These are phyloP conservation scores for Xylaria scruposa DNA, from an alignment of 495 filamentous ascomycete genomes.

Conservation along the genomic window DNA sequence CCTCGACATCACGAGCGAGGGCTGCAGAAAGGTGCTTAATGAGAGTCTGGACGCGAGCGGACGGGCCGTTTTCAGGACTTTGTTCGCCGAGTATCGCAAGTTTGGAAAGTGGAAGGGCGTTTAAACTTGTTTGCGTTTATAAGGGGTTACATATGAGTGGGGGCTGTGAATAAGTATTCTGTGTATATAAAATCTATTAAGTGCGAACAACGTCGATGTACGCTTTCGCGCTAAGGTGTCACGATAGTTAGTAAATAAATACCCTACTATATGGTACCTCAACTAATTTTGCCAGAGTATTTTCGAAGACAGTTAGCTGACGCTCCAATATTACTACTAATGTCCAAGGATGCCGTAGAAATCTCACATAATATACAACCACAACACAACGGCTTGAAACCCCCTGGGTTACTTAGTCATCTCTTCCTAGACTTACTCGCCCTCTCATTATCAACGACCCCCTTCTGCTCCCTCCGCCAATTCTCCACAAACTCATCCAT, in stretches of 20 bases:
- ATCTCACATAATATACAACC: not conserved
- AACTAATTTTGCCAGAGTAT: not conserved
- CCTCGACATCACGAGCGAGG: conserved; percentile 70
- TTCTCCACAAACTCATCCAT: conserved; percentile 48
- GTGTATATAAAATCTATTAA: conserved; percentile 10
- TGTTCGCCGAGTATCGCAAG: conserved; percentile 72
- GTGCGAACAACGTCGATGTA: not conserved
- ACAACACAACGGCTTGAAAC: not conserved
- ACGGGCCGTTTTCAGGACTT: conserved; percentile 71
- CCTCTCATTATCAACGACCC: conserved; percentile 18
- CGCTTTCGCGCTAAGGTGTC: not conserved
- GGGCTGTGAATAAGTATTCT: not conserved
- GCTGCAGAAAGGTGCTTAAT: conserved; percentile 69
- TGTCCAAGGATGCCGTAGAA: not conserved
- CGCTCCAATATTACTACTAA: not conserved
- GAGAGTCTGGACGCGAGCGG: conserved; percentile 71
- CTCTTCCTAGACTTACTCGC: conserved; percentile 13
- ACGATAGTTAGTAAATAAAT: not conserved
- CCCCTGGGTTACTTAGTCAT: not conserved
- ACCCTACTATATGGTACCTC: not conserved
- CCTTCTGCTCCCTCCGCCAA: conserved; percentile 38
- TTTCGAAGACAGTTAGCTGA: not conserved
- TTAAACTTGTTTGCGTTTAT: conserved; percentile 29
- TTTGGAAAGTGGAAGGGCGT: conserved; percentile 75
- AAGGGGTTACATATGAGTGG: conserved; percentile 21